Conservation (phyloP, 441 rosid genomes). For the Codiaeum variegatum region DNA sequence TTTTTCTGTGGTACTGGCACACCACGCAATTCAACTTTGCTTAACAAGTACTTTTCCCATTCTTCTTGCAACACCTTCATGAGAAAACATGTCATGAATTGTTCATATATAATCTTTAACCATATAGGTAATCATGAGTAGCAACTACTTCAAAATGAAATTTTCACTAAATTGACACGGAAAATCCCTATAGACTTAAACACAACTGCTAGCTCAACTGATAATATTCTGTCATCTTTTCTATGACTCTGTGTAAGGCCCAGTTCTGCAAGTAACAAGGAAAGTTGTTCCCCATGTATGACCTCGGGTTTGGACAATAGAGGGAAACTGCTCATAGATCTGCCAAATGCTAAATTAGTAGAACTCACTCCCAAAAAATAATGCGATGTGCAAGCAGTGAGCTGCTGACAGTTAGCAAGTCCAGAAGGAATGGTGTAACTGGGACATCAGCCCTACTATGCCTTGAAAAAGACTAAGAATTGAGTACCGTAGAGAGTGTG, state of each 20-base stretch:
- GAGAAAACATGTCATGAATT: constrained; percentile 15
- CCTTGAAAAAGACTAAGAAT: neutral
- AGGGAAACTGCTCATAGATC: neutral
- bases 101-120: neutral
- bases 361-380: constrained; percentile 1
- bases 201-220: neutral
- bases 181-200: neutral
- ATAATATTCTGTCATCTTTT: neutral
- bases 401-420: neutral
- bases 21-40: constrained; percentile 70
- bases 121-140: neutral
- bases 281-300: neutral
- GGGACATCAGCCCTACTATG: neutral
- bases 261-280: constrained; percentile 1
- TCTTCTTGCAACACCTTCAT: constrained; percentile 83
- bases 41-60: constrained; percentile 86
- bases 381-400: neutral
- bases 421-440: neutral
- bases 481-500: neutral
- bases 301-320: neutral
- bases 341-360: neutral
- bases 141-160: neutral
- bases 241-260: neutral
- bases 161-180: neutral
- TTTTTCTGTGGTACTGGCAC: constrained; percentile 67